phyloP scores from a whole-genome alignment of 2,329 filamentous ascomycete genomes.

The Xylaria sp. region DNA sequence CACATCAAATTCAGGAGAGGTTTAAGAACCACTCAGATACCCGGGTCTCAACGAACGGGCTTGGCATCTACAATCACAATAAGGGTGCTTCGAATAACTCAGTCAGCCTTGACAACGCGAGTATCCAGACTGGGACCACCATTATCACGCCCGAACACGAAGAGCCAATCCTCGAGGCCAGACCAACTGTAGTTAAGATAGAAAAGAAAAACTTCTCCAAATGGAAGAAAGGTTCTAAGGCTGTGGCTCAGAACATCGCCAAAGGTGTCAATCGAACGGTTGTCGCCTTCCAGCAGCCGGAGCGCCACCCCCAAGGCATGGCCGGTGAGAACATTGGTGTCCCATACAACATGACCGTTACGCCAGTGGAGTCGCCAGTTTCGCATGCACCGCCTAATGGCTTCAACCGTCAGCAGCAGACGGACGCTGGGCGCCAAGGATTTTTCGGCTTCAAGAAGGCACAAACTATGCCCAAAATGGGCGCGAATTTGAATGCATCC shows the following conservation, averaged over 20 bases:
- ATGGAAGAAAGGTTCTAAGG: slow-evolving; percentile 97
- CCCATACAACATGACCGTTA: slow-evolving; percentile 76
- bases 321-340: slow-evolving; percentile 73
- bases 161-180: slow-evolving; percentile 74
- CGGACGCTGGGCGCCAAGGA: slow-evolving; percentile 62
- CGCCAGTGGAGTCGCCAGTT: slow-evolving; percentile 62
- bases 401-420: slow-evolving; percentile 47
- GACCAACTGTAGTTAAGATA: slow-evolving; percentile 95
- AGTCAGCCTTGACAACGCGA: slow-evolving; percentile 63
- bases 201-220: slow-evolving; percentile 98
- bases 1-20: slow-evolving; percentile 91
- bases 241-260: slow-evolving; percentile 90
- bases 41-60: slow-evolving; percentile 62
- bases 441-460: slow-evolving; percentile 73
- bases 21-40: slow-evolving; percentile 80
- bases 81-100: slow-evolving; percentile 64
- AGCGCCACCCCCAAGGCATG: slow-evolving; percentile 64
- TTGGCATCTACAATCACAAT: slow-evolving; percentile 67
- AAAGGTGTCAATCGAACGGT: slow-evolving; percentile 96
- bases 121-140: slow-evolving; percentile 68
- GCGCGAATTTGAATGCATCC: slow-evolving; percentile 57
- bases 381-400: slow-evolving; percentile 48
- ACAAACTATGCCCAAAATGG: slow-evolving; percentile 63
- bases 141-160: slow-evolving; percentile 71
- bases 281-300: slow-evolving; percentile 72